These are phyloP conservation scores for Glebionis coronaria DNA, from an alignment of 129 eudicot species.

Conservation along the genomic window DNA sequence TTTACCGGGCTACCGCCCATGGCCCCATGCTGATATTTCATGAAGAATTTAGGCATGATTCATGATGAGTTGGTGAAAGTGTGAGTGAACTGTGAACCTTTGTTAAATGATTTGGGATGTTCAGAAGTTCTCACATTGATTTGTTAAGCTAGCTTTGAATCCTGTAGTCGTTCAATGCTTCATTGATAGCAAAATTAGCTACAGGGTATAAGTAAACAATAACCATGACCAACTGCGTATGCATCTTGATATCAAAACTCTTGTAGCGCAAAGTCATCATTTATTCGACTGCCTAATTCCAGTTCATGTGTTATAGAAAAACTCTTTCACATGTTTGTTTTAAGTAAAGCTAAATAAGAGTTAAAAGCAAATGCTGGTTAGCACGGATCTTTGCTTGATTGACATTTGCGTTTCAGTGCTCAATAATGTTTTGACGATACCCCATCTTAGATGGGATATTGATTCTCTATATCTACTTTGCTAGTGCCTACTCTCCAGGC, in stretches of 20 bases:
- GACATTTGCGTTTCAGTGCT: neutral
- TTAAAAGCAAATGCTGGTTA: neutral
- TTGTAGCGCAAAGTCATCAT: slow-evolving; percentile 2
- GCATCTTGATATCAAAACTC: slow-evolving; percentile 7
- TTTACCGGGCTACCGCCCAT: too few relatives aligned
- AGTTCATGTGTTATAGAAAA: neutral
- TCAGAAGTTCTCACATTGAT: neutral
- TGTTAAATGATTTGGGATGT: too few relatives aligned
- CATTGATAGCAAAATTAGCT: neutral
- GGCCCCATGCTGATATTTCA: too few relatives aligned
- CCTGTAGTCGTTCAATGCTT: neutral
- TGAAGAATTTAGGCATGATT: neutral
- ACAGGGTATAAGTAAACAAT: neutral
- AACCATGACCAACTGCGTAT: too few relatives aligned
- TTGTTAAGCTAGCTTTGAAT: slow-evolving; percentile 4
- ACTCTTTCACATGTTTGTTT: neutral
- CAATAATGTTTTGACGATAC: neutral
- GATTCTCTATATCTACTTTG: neutral
- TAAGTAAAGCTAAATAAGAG: neutral
- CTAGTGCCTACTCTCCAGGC: neutral
- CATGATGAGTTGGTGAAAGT: neutral
- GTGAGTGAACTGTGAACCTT: slow-evolving; percentile 12
- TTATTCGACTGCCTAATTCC: neutral
- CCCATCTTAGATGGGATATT: neutral
- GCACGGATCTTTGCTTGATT: neutral